phyloP scores from a whole-genome alignment of 352 stramenopile species.

The Pythium sukuiense region DNA sequence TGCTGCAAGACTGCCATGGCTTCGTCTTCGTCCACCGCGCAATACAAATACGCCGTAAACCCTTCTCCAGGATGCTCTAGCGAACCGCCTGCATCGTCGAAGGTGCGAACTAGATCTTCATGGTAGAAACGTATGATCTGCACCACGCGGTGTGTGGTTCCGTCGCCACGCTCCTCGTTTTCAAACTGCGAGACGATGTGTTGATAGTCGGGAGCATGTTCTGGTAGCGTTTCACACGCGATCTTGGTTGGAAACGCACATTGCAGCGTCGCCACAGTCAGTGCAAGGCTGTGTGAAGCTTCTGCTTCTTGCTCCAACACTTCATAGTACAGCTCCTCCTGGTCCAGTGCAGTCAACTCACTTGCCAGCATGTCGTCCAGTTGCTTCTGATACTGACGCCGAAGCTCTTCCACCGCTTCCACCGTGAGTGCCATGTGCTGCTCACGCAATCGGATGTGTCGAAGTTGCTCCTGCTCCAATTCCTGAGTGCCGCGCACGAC shows the following conservation, averaged over 20 bases:
- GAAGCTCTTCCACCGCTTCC: constrained; percentile 38
- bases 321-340: constrained; percentile 41
- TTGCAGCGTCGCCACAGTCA: constrained; percentile 40
- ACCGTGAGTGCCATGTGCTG: constrained; percentile 40
- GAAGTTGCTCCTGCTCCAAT: constrained; percentile 46
- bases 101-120: constrained; percentile 30
- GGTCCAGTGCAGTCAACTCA: constrained; percentile 31
- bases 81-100: constrained; percentile 20
- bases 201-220: constrained; percentile 46
- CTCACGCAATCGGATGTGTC: constrained; percentile 41
- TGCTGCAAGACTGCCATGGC: constrained; percentile 36
- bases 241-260: constrained; percentile 32
- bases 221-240: constrained; percentile 47
- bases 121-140: constrained; percentile 56
- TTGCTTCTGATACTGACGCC: constrained; percentile 26
- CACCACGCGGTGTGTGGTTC: constrained; percentile 27
- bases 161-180: too few relatives aligned
- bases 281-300: constrained; percentile 42
- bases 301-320: constrained; percentile 49
- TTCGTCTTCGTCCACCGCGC: constrained; percentile 37
- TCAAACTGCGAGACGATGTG: constrained; percentile 46
- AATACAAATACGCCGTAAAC: constrained; percentile 44
- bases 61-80: constrained; percentile 27
- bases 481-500: constrained; percentile 42
- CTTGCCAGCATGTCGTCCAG: constrained; percentile 33